Percentiles rank a stretch among this genome's conserved stretches.
Conservation (phyloP, 2,329 filamentous ascomycete species). For the Aureobasidium sp. region DNA sequence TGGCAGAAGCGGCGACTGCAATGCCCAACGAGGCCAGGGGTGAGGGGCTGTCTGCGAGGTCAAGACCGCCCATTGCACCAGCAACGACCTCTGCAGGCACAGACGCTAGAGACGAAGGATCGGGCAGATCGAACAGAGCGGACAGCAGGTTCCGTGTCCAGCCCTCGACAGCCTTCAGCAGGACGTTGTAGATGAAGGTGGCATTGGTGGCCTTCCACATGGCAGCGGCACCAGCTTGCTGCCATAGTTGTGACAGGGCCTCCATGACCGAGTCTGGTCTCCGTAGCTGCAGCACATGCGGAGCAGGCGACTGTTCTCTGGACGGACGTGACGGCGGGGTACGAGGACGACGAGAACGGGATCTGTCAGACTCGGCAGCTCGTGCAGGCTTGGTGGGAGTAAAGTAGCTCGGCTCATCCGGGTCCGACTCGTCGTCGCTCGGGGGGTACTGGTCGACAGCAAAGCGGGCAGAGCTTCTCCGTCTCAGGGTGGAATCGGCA, state of each 20-base stretch:
- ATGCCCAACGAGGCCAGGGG: conserved; percentile 75
- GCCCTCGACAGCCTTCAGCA: conserved; percentile 79
- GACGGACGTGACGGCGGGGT: conserved; percentile 34
- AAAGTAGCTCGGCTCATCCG: conserved; percentile 67
- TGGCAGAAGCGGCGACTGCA: conserved; percentile 52
- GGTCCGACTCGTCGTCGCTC: conserved; percentile 60
- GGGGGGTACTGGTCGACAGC: conserved; percentile 5
- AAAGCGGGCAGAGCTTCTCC: conserved; percentile 1
- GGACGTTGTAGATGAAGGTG: conserved; percentile 81
- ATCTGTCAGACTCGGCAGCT: conserved; percentile 24
- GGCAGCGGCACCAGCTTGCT: conserved; percentile 79
- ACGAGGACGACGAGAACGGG: conserved; percentile 28
- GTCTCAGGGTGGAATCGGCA: neutral
- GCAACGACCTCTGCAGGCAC: conserved; percentile 39
- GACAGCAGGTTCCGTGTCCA: conserved; percentile 89
- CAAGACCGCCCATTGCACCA: conserved; percentile 53
- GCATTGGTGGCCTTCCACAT: conserved; percentile 92
- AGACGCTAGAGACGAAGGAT: conserved; percentile 53
- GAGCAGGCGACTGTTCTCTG: conserved; percentile 29
- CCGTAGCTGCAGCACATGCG: conserved; percentile 60
- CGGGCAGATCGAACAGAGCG: conserved; percentile 81
- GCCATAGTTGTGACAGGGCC: conserved; percentile 79
- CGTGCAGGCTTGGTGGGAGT: conserved; percentile 54
- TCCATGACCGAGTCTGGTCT: conserved; percentile 75
- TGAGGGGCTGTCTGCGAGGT: conserved; percentile 72